Evolutionary conservation across 805 yeast species (phyloP).

Genomic region (Nakazawaea wickerhamii): DNA sequence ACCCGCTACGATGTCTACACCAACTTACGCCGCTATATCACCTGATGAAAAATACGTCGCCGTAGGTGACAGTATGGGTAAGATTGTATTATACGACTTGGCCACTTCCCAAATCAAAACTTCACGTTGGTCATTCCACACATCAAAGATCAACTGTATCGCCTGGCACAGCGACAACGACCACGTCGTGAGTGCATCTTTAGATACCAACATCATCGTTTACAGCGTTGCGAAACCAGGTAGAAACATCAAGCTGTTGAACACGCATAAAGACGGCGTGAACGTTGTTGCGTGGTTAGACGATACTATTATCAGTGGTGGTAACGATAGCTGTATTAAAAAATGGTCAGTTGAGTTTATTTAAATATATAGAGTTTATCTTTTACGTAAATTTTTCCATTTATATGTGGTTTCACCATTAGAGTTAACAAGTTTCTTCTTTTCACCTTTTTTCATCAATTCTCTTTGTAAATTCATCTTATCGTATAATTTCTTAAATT

Average conservation of each 20-base stretch:
- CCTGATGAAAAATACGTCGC: constrained; percentile 68
- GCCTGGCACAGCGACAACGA: constrained; percentile 75
- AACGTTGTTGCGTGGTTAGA: constrained; percentile 65
- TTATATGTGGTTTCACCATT: constrained; percentile 70
- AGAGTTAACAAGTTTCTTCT: constrained; percentile 63
- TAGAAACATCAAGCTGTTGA: constrained; percentile 64
- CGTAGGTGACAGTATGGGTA: constrained; percentile 83
- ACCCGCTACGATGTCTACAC: constrained; percentile 52
- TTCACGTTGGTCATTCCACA: constrained; percentile 94
- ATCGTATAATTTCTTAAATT: constrained; percentile 62
- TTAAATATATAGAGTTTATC: constrained; percentile 20
- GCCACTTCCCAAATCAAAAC: constrained; percentile 56
- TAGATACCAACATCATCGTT: constrained; percentile 76
- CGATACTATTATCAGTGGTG: constrained; percentile 54
- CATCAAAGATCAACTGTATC: constrained; percentile 71
- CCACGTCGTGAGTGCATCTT: constrained; percentile 70
- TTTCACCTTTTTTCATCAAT: constrained; percentile 85
- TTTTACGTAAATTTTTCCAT: constrained; percentile 79
- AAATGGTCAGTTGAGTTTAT: constrained; percentile 49
- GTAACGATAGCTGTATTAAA: constrained; percentile 78
- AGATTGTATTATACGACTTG: constrained; percentile 66
- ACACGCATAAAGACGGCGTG: constrained; percentile 89
- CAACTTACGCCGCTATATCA: constrained; percentile 61
- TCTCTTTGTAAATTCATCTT: constrained; percentile 77
- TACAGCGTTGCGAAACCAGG: constrained; percentile 78